Percentiles rank a stretch among this genome's conserved stretches.
phyloP scores from a whole-genome alignment of 2,329 filamentous ascomycete genomes.

The Nemania sp. region DNA sequence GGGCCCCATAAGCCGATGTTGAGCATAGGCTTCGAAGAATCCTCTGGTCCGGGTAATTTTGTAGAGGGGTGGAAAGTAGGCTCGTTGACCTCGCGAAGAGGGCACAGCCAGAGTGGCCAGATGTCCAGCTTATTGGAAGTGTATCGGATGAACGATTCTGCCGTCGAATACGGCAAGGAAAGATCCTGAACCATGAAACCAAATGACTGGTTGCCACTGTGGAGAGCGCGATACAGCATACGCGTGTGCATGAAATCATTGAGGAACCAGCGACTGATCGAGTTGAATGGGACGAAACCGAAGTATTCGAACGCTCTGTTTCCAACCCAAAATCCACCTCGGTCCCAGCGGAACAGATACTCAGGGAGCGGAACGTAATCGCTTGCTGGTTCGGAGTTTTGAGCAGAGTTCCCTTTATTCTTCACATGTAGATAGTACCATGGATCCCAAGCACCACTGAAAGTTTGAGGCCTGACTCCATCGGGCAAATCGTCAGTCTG shows the following conservation, averaged over 20 bases:
- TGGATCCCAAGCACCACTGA: slow-evolving; percentile 63
- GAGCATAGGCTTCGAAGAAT: slow-evolving; percentile 48
- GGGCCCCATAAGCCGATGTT: slow-evolving; percentile 68
- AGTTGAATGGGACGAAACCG: slow-evolving; percentile 63
- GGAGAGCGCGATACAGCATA: slow-evolving; percentile 67
- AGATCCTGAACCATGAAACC: slow-evolving; percentile 69
- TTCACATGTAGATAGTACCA: slow-evolving; percentile 76
- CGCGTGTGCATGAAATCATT: slow-evolving; percentile 66
- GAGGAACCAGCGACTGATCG: slow-evolving; percentile 61
- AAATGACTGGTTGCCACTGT: slow-evolving; percentile 62
- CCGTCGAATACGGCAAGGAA: slow-evolving; percentile 50
- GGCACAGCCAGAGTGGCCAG: slow-evolving; percentile 62
- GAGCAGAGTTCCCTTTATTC: slow-evolving; percentile 37
- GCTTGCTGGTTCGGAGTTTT: slow-evolving; percentile 38
- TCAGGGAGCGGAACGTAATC: slow-evolving; percentile 65
- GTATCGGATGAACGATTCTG: slow-evolving; percentile 51
- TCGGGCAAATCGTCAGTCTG: slow-evolving; percentile 54
- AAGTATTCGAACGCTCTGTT: slow-evolving; percentile 67
- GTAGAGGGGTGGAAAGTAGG: slow-evolving; percentile 53
- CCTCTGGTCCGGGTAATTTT: slow-evolving; percentile 45
- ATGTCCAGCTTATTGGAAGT: slow-evolving; percentile 50
- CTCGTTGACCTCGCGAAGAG: slow-evolving; percentile 48
- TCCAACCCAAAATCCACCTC: slow-evolving; percentile 70
- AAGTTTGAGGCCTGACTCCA: slow-evolving; percentile 45
- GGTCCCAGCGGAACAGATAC: slow-evolving; percentile 73